phyloP scores from a whole-genome alignment of 2,329 filamentous ascomycete genomes.

The Gnomoniopsis sp. region DNA sequence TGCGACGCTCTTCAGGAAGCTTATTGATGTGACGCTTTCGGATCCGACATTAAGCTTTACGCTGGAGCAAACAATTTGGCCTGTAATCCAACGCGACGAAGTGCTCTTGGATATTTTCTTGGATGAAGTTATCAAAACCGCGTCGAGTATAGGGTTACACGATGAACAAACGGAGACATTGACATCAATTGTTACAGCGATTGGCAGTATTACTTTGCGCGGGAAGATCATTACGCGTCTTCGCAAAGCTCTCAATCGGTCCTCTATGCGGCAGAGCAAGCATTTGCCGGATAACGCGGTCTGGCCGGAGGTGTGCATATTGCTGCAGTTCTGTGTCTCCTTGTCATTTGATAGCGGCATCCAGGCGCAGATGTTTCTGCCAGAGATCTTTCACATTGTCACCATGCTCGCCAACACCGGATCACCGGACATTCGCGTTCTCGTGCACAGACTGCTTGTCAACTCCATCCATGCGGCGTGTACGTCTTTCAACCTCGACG shows the following conservation, averaged over 20 bases:
- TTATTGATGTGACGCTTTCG: constrained; percentile 62
- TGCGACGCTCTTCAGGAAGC: constrained; percentile 59
- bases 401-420: constrained; percentile 69
- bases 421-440: constrained; percentile 49
- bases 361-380: constrained; percentile 65
- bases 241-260: constrained; percentile 64
- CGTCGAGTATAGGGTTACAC: constrained; percentile 52
- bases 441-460: constrained; percentile 61
- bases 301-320: constrained; percentile 66
- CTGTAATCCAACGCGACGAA: constrained; percentile 61
- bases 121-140: constrained; percentile 64
- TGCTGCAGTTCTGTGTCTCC: constrained; percentile 63
- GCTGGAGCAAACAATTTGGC: constrained; percentile 66
- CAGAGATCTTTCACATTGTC: constrained; percentile 67
- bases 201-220: constrained; percentile 62
- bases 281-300: constrained; percentile 63
- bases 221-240: constrained; percentile 64
- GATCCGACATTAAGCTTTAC: constrained; percentile 57
- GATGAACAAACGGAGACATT: constrained; percentile 59
- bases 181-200: constrained; percentile 59
- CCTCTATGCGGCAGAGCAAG: constrained; percentile 63
- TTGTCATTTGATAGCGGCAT: constrained; percentile 66
- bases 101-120: constrained; percentile 63
- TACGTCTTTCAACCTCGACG: constrained; percentile 62
- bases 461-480: constrained; percentile 68